Base-by-base conservation (phyloP, 768 basidiomycete genomes). In the Kwoniella sp. region DNA sequence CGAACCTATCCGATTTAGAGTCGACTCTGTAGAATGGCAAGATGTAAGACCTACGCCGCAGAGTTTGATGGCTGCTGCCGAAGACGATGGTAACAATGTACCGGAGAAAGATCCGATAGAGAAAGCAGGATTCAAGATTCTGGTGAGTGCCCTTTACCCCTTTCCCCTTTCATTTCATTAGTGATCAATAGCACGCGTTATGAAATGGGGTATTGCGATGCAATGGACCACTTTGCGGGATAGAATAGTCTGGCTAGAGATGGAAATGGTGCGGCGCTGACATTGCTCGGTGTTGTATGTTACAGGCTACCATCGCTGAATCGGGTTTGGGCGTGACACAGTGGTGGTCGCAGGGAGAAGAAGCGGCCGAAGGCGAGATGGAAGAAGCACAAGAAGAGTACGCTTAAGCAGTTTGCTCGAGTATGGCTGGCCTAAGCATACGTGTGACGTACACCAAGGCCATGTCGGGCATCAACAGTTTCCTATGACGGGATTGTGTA, bases 271-370 rank as follows among this genome's bases (percentile, higher is more conserved):
- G n/a, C n/a, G n/a, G n/a, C n/a, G n/a, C n/a, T n/a, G n/a, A n/a
- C n/a, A n/a, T n/a, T n/a, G n/a, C n/a, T n/a, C n/a, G n/a, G n/a
- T n/a, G n/a, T n/a, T n/a, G n/a, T n/a, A n/a, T n/a, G n/a, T n/a
- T n/a, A n/a, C n/a, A 82, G 81, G 78, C 70, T 4, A 80, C 81
- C 12, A 81, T 82, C 54, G 71, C 75, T 1, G 82, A 82, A 53
- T 73, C 78, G 26, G 82, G 82, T 0, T 64, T 81, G 17, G 82
- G 82, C 7, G 66, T 80, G 1, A 67, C 80, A 6, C 76, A 73
- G 2, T 83, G 82, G 82, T 82, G 81, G 81, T 73, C 69, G 40
- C 70, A 62, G 1, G 60, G 55, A 19, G 73, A 72, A 30, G 71
- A 68, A 2, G 79, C 73, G 0, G 79, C 54, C 24, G 73, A 54